These are phyloP conservation scores for Xylaria castorea DNA, from an alignment of 495 filamentous ascomycete genomes.

Conservation along the genomic window DNA sequence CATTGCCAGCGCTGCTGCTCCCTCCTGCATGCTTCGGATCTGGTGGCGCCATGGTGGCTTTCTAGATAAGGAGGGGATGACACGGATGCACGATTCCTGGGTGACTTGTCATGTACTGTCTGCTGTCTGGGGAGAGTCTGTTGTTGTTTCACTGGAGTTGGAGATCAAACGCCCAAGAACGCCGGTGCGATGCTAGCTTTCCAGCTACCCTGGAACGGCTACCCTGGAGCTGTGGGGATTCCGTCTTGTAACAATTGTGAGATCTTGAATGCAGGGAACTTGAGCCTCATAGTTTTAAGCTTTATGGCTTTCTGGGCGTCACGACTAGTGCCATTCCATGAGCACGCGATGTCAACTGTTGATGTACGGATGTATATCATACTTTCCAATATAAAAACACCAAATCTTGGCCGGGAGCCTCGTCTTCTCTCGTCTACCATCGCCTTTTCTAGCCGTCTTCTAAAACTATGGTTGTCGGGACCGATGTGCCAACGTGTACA, in stretches of 20 bases:
- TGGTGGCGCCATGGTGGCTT: neutral
- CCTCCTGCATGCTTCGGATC: neutral
- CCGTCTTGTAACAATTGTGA: slow-evolving; percentile 17
- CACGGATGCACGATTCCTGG: neutral
- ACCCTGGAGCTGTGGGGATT: slow-evolving; percentile 17
- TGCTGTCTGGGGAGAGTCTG: neutral
- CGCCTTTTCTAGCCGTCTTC: neutral
- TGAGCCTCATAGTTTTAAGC: slow-evolving; percentile 11
- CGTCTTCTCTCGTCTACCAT: neutral
- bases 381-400: neutral
- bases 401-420: neutral
- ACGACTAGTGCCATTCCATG: neutral
- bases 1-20: neutral
- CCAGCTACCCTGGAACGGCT: neutral
- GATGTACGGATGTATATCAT: neutral
- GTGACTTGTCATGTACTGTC: neutral
- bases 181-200: neutral
- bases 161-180: neutral
- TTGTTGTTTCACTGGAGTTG: slow-evolving; percentile 2
- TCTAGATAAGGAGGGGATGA: neutral
- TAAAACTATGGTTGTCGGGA: neutral
- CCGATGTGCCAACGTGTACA: neutral
- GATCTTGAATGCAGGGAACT: neutral
- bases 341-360: neutral
- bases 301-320: slow-evolving; percentile 20